A percentile compares a stretch with the other conserved stretches of the same genome.
These are phyloP conservation scores for Dimocarpus longan DNA, from an alignment of 345 rosid genomes.

Conservation along the genomic window DNA sequence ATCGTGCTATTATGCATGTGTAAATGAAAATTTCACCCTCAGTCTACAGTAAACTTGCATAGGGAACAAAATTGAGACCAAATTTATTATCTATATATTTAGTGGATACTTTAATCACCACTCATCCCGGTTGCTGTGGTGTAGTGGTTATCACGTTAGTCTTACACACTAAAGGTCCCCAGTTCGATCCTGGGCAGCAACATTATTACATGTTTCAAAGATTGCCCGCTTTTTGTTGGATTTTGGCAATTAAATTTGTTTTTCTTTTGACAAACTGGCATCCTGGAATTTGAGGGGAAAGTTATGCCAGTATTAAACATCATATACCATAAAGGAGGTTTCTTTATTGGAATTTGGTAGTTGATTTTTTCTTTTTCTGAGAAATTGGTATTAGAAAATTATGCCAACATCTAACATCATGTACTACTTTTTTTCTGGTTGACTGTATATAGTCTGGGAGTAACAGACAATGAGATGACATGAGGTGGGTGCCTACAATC, in stretches of 20 bases:
- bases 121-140: constrained; percentile 35
- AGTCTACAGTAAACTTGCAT: too few relatives aligned
- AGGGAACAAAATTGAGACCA: too few relatives aligned
- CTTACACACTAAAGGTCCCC: constrained; percentile 55
- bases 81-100: too few relatives aligned
- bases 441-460: neutral
- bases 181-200: constrained; percentile 55
- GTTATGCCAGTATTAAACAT: too few relatives aligned
- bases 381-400: too few relatives aligned
- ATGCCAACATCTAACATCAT: too few relatives aligned
- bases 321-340: too few relatives aligned
- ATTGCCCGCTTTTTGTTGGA: too few relatives aligned
- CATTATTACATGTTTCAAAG: constrained; percentile 5
- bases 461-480: neutral
- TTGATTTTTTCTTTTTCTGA: too few relatives aligned
- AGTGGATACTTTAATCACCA: too few relatives aligned
- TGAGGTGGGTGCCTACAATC: too few relatives aligned
- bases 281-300: neutral
- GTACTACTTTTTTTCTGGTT: neutral
- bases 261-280: too few relatives aligned
- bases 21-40: neutral
- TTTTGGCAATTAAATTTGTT: neutral
- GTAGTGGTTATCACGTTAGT: constrained; percentile 56
- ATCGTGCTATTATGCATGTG: neutral
- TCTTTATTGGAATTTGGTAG: neutral